Base-by-base conservation (phyloP, 2,329 filamentous ascomycete genomes). In the Fusarium caatingaense region DNA sequence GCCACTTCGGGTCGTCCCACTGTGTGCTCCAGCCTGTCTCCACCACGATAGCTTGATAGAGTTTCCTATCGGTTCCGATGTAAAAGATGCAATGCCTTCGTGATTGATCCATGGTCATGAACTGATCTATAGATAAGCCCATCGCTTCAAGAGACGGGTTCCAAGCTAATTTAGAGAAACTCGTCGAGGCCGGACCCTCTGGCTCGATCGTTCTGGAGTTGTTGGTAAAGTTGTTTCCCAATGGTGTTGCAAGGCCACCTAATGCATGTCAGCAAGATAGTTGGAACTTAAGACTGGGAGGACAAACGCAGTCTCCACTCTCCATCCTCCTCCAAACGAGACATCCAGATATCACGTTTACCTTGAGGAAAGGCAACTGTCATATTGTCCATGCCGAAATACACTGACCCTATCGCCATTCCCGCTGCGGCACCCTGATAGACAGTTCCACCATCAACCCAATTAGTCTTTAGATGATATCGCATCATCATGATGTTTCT, bases 371-470 rank as follows among this genome's bases (percentile, higher is more conserved):
- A 63, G 18, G 12, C 41, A 0, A 63, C 60, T 0, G 58, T 63
- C 1, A 63, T 63, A 5, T 63, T 63, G 32, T 56, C 34, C 6
- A 25, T 25, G 8, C 56, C 47, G 5, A 51, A 56, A 18, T 6
- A 32, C 20, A 16, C n/a, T n/a, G 60, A 63, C 13, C 60, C 60
- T 8, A 63, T 6, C 2, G 60, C 60, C 15, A 56, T 63, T 2
- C 48, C 60, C 12, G 27, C 32, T 0, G 60, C 48, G 12, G n/a
- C 20, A 20, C 56, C 60, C 27, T 63, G 27, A 10, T 10, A 27
- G 10, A 27, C 10, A 27, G 10, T 10, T 11, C 27, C 58, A 2
- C 60, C 60, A 16, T 63, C 60, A 6, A 21, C 54, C 60, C 60
- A 63, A 8, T 41, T 21, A 0, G 50, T 60, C 3, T 9, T n/a